Evolutionary conservation across 2,329 filamentous ascomycete genomes (phyloP).

Genomic region (Apiospora saccharicola): DNA sequence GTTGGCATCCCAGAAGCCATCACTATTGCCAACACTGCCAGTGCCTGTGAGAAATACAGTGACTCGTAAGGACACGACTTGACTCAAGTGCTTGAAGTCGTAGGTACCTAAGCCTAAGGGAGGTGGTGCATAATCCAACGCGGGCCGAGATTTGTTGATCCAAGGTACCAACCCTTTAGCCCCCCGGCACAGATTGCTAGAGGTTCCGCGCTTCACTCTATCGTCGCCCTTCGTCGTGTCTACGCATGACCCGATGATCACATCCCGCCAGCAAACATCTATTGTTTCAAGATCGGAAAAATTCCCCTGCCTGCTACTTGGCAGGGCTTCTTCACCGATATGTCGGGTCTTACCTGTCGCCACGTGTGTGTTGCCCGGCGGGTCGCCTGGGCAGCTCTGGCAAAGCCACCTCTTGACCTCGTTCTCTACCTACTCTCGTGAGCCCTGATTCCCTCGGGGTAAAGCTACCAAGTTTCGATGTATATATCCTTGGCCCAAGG

Average conservation of each 20-base stretch:
- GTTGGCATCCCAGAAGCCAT: background rate
- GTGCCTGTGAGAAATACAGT: background rate
- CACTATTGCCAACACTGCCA: background rate
- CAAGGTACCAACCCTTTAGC: background rate
- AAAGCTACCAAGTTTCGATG: background rate
- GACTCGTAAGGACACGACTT: background rate
- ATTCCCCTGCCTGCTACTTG: background rate
- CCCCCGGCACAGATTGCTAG: background rate
- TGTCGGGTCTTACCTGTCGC: constrained; percentile 1
- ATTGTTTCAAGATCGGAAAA: background rate
- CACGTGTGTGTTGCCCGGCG: background rate
- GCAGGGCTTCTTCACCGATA: constrained; percentile 9
- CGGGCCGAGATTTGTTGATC: constrained; percentile 16
- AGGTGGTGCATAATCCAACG: background rate
- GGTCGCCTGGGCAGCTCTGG: background rate
- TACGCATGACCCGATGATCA: background rate
- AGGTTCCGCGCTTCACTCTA: constrained; percentile 3
- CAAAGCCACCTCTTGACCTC: background rate
- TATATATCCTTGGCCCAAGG: background rate
- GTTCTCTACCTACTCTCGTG: constrained; percentile 4
- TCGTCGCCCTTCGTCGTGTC: background rate
- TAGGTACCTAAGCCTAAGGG: background rate
- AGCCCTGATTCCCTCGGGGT: background rate
- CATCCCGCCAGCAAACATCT: constrained; percentile 7
- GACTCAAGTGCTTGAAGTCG: background rate